Evolutionary conservation across 1,139 yeast species (phyloP).

Genomic region (Spathaspora sp.): DNA sequence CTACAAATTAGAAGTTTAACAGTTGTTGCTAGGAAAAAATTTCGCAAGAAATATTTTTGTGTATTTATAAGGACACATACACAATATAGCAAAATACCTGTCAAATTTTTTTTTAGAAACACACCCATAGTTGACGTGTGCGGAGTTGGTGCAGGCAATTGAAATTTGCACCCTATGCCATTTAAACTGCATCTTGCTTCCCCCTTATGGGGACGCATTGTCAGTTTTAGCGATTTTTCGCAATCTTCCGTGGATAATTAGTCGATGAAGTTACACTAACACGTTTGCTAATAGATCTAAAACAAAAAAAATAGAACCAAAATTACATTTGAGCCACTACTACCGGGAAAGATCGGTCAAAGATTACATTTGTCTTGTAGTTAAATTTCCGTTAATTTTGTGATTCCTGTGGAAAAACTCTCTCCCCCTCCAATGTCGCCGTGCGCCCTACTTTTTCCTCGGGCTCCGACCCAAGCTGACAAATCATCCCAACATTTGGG

Average conservation of each 20-base stretch:
- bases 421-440: background rate
- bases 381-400: background rate
- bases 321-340: background rate
- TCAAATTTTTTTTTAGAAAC: background rate
- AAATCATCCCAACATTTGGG: background rate
- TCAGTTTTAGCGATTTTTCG: background rate
- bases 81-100: background rate
- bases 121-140: background rate
- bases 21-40: background rate
- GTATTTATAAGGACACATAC: background rate
- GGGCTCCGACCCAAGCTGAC: background rate
- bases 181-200: background rate
- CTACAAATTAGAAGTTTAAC: background rate
- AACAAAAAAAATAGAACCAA: background rate
- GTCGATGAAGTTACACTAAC: background rate
- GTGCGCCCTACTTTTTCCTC: background rate
- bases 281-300: background rate
- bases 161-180: background rate
- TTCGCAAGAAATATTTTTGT: background rate
- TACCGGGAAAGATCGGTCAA: background rate
- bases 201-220: too few relatives aligned
- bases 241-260: background rate
- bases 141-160: background rate
- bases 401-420: background rate
- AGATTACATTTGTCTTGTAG: background rate